Evolutionary conservation across 805 yeast genomes (phyloP).

Genomic region (Isabelozyma rhagii): DNA sequence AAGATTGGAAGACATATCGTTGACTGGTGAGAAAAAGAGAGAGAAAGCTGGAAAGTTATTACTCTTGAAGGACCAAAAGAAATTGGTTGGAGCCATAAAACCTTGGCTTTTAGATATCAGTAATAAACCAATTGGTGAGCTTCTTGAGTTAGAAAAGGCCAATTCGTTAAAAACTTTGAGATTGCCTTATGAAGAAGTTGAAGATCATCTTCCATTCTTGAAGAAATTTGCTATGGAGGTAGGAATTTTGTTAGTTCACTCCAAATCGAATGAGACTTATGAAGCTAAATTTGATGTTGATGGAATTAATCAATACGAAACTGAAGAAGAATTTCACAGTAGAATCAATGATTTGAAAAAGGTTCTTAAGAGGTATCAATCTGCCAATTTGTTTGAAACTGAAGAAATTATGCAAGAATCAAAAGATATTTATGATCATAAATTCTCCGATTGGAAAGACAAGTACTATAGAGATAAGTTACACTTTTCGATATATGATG

Average conservation of each 20-base stretch:
- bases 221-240: constrained; percentile 63
- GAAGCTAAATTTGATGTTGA: constrained; percentile 66
- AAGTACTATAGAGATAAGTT: constrained; percentile 82
- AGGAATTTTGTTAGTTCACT: constrained; percentile 65
- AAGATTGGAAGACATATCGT: constrained; percentile 74
- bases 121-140: constrained; percentile 27
- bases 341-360: constrained; percentile 51
- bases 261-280: constrained; percentile 53
- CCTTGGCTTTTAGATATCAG: constrained; percentile 46
- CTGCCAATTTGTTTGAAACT: constrained; percentile 60
- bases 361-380: constrained; percentile 61
- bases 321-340: constrained; percentile 59
- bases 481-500: constrained; percentile 61
- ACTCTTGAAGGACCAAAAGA: constrained; percentile 69
- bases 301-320: constrained; percentile 66
- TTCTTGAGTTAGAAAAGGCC: constrained; percentile 27
- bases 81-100: constrained; percentile 56
- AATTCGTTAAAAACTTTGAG: constrained; percentile 23
- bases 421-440: constrained; percentile 64
- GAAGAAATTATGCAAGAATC: constrained; percentile 45
- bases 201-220: constrained; percentile 56
- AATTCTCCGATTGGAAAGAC: constrained; percentile 81
- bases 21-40: constrained; percentile 68
- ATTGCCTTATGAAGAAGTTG: constrained; percentile 47
- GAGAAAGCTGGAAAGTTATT: constrained; percentile 62